Conservation (phyloP, 371 early-diverging fungal genomes). For the Rhizopus sp. region DNA sequence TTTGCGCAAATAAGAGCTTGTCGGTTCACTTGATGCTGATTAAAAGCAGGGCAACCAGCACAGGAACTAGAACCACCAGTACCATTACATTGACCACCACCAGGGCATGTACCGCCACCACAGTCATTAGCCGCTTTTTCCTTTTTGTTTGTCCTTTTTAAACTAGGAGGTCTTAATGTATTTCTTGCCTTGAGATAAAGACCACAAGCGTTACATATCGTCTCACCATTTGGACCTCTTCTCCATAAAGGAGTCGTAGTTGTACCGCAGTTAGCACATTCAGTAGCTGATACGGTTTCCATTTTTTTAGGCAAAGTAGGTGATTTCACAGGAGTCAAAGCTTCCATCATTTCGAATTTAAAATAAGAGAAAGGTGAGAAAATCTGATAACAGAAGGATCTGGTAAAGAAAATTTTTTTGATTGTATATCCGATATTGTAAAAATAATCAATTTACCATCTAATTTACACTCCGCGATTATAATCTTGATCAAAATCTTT, state of each 20-base stretch:
- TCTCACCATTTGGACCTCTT: constrained; percentile 73
- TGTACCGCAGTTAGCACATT: constrained; percentile 86
- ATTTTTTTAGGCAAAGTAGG: constrained; percentile 13
- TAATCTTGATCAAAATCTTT: not conserved
- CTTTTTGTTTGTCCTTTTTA: constrained; percentile 35
- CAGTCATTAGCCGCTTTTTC: constrained; percentile 23
- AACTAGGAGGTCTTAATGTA: constrained; percentile 43
- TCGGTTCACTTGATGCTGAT: constrained; percentile 62
- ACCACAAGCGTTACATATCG: constrained; percentile 90
- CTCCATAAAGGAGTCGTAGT: constrained; percentile 90
- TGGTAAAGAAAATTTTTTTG: constrained; percentile 7
- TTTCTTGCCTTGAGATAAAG: constrained; percentile 57
- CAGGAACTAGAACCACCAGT: constrained; percentile 71
- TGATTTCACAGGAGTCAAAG: constrained; percentile 9
- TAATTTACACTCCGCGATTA: not conserved
- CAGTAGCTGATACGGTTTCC: constrained; percentile 32
- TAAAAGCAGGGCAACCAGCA: constrained; percentile 74
- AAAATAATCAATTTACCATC: not conserved
- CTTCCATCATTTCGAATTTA: constrained; percentile 13
- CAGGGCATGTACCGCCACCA: constrained; percentile 68
- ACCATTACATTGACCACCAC: constrained; percentile 76
- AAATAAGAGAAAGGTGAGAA: not conserved
- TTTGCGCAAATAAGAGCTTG: constrained; percentile 70
- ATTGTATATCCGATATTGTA: constrained; percentile 13
- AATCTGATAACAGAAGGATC: constrained; percentile 8